phyloP scores from a whole-genome alignment of 768 basidiomycete species.

The Daedalea quercina region DNA sequence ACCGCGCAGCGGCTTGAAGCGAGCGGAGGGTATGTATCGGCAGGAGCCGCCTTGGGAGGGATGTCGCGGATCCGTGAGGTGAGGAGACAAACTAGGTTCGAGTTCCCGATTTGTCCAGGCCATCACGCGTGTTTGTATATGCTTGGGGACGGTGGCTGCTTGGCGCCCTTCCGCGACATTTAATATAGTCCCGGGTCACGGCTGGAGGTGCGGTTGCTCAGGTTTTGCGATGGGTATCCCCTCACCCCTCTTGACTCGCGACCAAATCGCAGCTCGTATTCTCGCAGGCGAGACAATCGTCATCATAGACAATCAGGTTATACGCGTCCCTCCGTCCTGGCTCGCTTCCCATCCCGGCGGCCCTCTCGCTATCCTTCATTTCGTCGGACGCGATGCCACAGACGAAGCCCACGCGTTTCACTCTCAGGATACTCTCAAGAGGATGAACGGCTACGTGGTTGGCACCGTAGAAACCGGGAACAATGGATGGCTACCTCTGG shows the following conservation, averaged over 20 bases:
- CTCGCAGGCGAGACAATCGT: slow-evolving; percentile 71
- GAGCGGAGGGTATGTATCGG: not conserved
- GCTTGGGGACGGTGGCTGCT: slow-evolving; percentile 2
- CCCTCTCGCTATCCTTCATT: slow-evolving; percentile 83
- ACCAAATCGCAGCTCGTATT: slow-evolving; percentile 62
- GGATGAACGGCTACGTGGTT: slow-evolving; percentile 58
- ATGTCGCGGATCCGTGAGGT: not conserved
- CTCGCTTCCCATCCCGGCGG: slow-evolving; percentile 89
- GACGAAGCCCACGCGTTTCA: slow-evolving; percentile 96
- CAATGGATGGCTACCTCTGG: slow-evolving; percentile 62
- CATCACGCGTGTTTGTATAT: not conserved
- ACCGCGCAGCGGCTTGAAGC: not conserved
- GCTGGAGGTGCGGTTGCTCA: not conserved
- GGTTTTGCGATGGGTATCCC: slow-evolving; percentile 23
- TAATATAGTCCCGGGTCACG: not conserved
- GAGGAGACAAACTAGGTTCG: not conserved
- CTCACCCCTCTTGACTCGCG: slow-evolving; percentile 35
- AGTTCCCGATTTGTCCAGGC: not conserved
- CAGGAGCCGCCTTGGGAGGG: not conserved
- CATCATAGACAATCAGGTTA: slow-evolving; percentile 59
- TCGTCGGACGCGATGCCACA: slow-evolving; percentile 89
- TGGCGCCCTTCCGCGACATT: not conserved
- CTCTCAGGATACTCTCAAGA: slow-evolving; percentile 44
- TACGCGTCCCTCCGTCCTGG: slow-evolving; percentile 68
- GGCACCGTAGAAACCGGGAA: slow-evolving; percentile 56